Conservation (phyloP, 2,329 filamentous ascomycete genomes). For the Cordyceps sp. region DNA sequence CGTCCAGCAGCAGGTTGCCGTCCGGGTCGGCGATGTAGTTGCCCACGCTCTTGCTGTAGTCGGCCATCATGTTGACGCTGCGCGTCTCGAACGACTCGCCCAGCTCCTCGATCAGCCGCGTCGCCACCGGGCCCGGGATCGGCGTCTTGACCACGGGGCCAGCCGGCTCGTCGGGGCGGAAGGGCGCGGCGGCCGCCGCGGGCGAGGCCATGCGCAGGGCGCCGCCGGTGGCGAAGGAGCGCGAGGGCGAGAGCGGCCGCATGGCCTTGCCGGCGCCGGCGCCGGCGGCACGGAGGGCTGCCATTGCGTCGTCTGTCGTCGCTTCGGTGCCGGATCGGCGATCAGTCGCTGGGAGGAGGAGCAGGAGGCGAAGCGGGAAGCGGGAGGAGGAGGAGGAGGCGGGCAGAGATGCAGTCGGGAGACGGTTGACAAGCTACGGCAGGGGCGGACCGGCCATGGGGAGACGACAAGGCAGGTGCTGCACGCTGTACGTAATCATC, state of each 20-base stretch:
- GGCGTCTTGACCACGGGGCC: conserved; percentile 34
- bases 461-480: background rate
- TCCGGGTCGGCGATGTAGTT: conserved; percentile 69
- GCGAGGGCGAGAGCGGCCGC: conserved; percentile 3
- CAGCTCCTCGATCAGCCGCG: conserved; percentile 52
- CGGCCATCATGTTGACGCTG: conserved; percentile 67
- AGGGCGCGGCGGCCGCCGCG: conserved; percentile 18
- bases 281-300: conserved; percentile 5
- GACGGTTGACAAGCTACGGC: too few relatives aligned
- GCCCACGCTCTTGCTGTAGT: conserved; percentile 58
- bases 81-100: conserved; percentile 71
- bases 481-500: too few relatives aligned
- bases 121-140: conserved; percentile 63
- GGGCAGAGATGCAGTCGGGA: background rate
- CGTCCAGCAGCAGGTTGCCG: conserved; percentile 56
- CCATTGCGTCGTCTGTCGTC: too few relatives aligned
- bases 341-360: background rate
- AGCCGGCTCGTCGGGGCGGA: conserved; percentile 32
- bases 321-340: too few relatives aligned
- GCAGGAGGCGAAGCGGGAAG: background rate
- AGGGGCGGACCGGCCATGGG: too few relatives aligned
- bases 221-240: conserved; percentile 4
- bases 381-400: background rate
- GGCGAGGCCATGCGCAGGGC: too few relatives aligned
- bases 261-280: conserved; percentile 2